Conservation (phyloP, 768 basidiomycete genomes). For the Strobilomyces confusus region DNA sequence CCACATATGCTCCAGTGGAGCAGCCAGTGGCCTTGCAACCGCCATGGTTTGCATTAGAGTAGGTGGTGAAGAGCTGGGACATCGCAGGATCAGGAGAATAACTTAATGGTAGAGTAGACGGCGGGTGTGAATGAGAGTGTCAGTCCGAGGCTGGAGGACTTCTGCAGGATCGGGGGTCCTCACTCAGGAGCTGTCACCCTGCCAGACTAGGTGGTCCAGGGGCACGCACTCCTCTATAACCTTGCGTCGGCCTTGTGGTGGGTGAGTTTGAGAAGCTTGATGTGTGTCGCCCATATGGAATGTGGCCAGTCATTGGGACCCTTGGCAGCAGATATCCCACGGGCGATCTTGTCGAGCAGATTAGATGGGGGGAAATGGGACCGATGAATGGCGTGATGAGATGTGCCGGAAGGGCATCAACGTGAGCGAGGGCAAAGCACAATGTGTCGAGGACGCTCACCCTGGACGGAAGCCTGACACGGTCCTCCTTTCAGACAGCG, state of each 20-base stretch:
- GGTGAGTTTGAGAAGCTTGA: constrained; percentile 78
- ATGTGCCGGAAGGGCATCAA: constrained; percentile 74
- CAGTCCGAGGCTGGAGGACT: constrained; percentile 45
- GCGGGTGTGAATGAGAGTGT: constrained; percentile 44
- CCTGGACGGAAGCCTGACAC: constrained; percentile 61
- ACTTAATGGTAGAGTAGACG: constrained; percentile 68
- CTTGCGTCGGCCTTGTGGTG: constrained; percentile 49
- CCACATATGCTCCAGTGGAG: too few species aligned
- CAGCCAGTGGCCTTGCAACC: too few species aligned
- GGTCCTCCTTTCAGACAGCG: constrained; percentile 73
- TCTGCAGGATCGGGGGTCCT: constrained; percentile 33
- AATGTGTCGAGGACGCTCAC: constrained; percentile 36
- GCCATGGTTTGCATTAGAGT: too few species aligned
- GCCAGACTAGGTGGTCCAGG: constrained; percentile 10
- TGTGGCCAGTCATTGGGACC: constrained; percentile 80
- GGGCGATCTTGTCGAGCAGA: constrained; percentile 82
- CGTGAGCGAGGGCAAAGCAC: constrained; percentile 1
- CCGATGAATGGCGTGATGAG: constrained; percentile 88
- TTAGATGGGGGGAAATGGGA: constrained; percentile 78
- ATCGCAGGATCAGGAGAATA: too few species aligned
- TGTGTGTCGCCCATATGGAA: constrained; percentile 74
- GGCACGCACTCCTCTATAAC: constrained; percentile 43
- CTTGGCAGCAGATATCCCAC: constrained; percentile 70
- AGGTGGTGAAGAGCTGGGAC: too few species aligned
- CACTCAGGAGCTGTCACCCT: constrained; percentile 8